phyloP scores from a whole-genome alignment of 2,329 filamentous ascomycete genomes.

The Aspergillus ochraceus region DNA sequence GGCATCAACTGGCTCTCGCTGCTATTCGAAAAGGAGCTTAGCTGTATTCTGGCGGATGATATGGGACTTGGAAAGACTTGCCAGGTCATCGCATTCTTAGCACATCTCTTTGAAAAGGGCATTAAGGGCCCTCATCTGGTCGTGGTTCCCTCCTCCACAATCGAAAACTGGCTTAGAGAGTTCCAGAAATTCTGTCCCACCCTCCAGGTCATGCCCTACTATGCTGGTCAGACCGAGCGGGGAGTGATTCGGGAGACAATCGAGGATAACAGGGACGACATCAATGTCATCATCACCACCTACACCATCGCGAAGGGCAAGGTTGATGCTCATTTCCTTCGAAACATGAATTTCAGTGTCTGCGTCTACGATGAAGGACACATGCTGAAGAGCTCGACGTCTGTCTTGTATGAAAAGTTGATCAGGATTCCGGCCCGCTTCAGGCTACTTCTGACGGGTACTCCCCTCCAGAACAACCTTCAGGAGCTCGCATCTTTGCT shows the following conservation, averaged over 20 bases:
- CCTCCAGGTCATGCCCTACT: slow-evolving; percentile 70
- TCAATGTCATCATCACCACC: slow-evolving; percentile 72
- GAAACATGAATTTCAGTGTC: slow-evolving; percentile 56
- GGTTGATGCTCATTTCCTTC: slow-evolving; percentile 63
- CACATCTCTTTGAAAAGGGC: slow-evolving; percentile 72
- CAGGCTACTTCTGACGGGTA: slow-evolving; percentile 83
- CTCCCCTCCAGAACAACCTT: slow-evolving; percentile 93
- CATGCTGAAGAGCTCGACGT: slow-evolving; percentile 83
- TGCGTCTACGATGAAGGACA: slow-evolving; percentile 94
- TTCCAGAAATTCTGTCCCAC: slow-evolving; percentile 82
- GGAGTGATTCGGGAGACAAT: slow-evolving; percentile 67
- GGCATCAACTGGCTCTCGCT: slow-evolving; percentile 93
- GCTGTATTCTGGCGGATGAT: slow-evolving; percentile 92
- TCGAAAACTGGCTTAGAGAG: slow-evolving; percentile 94
- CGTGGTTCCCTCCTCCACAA: slow-evolving; percentile 87
- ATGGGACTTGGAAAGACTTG: slow-evolving; percentile 97
- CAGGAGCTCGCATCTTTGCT: slow-evolving; percentile 87
- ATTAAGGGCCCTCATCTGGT: slow-evolving; percentile 75
- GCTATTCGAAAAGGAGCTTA: slow-evolving; percentile 75
- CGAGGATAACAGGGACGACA: slow-evolving; percentile 61
- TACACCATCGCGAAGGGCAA: slow-evolving; percentile 66
- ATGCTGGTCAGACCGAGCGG: slow-evolving; percentile 68
- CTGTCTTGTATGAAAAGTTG: slow-evolving; percentile 76
- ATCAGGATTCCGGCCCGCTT: slow-evolving; percentile 77
- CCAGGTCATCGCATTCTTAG: slow-evolving; percentile 89